phyloP scores from a whole-genome alignment of 192 early-diverging fungal genomes.

The Gigaspora rosea region DNA sequence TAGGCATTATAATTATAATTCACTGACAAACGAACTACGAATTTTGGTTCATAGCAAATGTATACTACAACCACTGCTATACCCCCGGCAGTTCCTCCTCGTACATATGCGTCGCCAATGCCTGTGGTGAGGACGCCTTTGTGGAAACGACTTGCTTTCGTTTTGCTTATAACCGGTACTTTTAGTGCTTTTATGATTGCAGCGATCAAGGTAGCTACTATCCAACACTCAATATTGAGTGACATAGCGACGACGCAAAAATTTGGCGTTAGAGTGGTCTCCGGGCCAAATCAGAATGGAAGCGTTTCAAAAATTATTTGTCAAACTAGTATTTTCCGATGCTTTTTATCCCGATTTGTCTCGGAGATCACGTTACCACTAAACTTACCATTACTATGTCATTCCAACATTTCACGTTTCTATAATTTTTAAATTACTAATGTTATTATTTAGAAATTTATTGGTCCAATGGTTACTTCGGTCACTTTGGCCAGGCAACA shows the following conservation, averaged over 20 bases:
- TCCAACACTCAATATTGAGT: not conserved
- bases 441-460: conserved; percentile 23
- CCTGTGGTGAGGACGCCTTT: not conserved
- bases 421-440: not conserved
- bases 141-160: not conserved
- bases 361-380: too few relatives aligned
- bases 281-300: too few relatives aligned
- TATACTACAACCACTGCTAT: not conserved
- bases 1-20: not conserved
- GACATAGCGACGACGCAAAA: too few relatives aligned
- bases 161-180: conserved; percentile 12
- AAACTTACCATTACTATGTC: too few relatives aligned
- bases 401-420: not conserved
- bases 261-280: too few relatives aligned
- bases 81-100: conserved; percentile 15
- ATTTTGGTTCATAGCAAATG: not conserved
- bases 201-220: not conserved
- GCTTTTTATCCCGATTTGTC: too few relatives aligned
- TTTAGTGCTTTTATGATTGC: not conserved
- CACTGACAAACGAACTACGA: not conserved
- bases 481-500: conserved; percentile 21
- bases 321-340: too few relatives aligned
- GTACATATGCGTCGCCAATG: conserved; percentile 12
- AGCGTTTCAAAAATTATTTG: too few relatives aligned
- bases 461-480: not conserved